Evolutionary conservation across 352 stramenopile genomes (phyloP).

Genomic region (Phytopythium cucurbitacearum): DNA sequence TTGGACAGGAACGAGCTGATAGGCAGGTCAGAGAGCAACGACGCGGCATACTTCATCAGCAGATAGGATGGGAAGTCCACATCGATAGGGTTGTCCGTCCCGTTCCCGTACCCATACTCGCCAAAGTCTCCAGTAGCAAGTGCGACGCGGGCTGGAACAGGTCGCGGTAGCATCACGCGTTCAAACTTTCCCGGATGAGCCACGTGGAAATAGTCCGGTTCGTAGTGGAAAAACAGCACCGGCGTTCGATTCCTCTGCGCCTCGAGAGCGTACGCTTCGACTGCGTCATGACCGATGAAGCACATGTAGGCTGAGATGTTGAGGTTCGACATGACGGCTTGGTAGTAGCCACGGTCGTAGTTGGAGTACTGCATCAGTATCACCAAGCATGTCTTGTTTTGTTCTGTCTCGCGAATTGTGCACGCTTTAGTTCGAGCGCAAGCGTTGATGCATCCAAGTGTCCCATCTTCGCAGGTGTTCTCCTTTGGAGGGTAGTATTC

Average conservation of each 20-base stretch:
- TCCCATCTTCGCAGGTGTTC: constrained; percentile 17
- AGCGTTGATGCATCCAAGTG: constrained; percentile 35
- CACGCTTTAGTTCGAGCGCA: constrained; percentile 44
- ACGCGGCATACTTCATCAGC: constrained; percentile 19
- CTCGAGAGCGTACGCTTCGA: constrained; percentile 29
- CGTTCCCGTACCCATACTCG: constrained; percentile 40
- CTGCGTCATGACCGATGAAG: constrained; percentile 39
- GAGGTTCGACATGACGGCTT: constrained; percentile 41
- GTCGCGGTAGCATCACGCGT: constrained; percentile 36
- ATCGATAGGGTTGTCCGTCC: constrained; percentile 36
- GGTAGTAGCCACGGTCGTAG: constrained; percentile 42
- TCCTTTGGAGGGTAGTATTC: constrained; percentile 25
- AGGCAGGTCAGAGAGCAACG: constrained; percentile 6
- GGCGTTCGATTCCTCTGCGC: constrained; percentile 12
- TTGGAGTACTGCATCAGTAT: constrained; percentile 38
- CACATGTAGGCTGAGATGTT: constrained; percentile 59
- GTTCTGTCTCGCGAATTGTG: constrained; percentile 20
- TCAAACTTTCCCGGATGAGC: constrained; percentile 29
- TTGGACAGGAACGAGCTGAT: constrained; percentile 24
- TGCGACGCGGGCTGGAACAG: constrained; percentile 21
- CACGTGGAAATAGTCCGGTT: constrained; percentile 47
- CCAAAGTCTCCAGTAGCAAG: constrained; percentile 31
- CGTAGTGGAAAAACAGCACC: constrained; percentile 52
- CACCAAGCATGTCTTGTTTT: constrained; percentile 30
- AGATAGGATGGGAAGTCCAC: constrained; percentile 34